Evolutionary conservation across 2,329 filamentous ascomycete genomes (phyloP), one percentile per base, ranked within the genome.

Genomic region (Trichoderma atroviride): DNA sequence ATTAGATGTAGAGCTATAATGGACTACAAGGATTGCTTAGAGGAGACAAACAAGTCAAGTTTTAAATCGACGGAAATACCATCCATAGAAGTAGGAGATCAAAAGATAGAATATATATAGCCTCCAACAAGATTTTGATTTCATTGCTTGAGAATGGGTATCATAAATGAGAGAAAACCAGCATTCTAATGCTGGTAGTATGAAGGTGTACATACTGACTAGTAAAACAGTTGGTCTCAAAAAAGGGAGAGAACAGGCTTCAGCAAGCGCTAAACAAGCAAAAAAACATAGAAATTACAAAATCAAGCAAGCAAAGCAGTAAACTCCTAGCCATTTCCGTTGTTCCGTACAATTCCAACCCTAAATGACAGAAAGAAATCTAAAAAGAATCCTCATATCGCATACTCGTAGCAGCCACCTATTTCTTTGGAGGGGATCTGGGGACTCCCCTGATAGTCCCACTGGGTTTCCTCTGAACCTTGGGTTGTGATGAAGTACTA

Each of bases 121-220:
- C 65, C 61, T 61, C 56, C 43, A 31, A 60, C 24, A 60, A 50
- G 33, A 29, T 35, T 56, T 55, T 50, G 33, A 61, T 57, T 67
- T 55, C 50, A 33, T 56, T 68, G 31, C 55, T 61, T 61, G 33
- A 64, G 57, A 73, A 71, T 66, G 74, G 74, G 74, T 75, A 76
- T 76, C 74, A 73, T 70, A 70, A 50, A 71, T 47, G 53, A 65
- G 56, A 24, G 71, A 53, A 69, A 61, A 29, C 64, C 57, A 74
- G 66, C 70, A 58, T 58, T 43, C 43, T 35, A 10, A 50, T 24
- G 56, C 58, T 56, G 50, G 40, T 37, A 59, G 33, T 40, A 57
- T 53, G 37, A 52, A 37, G 29, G 47, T 40, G 52, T 66, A 35
- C 60, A 43, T 55, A 60, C 58, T 66, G 71, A 74, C 73, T 68